Base-by-base conservation (phyloP, 305 asterid species). In the Fraxinus dipetala region DNA sequence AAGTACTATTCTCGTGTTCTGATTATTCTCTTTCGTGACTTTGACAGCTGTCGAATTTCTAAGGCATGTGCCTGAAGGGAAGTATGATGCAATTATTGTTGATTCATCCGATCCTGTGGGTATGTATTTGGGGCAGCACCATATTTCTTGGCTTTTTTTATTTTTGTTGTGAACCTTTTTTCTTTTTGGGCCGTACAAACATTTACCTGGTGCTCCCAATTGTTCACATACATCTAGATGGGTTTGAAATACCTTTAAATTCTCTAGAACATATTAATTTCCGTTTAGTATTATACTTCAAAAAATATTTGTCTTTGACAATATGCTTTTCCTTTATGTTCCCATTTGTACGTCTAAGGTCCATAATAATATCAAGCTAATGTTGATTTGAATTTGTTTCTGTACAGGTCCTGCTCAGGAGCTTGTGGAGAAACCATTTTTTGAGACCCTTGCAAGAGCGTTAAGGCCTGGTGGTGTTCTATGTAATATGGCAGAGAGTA, bases 51-150 rank as follows among this genome's bases (percentile, higher is more conserved):
- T 88, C 79, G 98, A 94, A 48, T 94, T 91, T 91, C 83, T 96
- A 51, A 84, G 81, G 90, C 83, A 80, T 74, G 81, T 94, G 31
- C 93, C 97, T 77, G 90, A 81, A 83, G 97, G 97, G 76, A 94
- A 90, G 87, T 96, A 94, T 78, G 99, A 93, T 74, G 98, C 95
- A 43, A 43, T 96, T 78, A 91, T 96, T 85, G 98, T 96, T 86
- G 99, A 96, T 89, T 93, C 98, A 67, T 96, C 98, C 4, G 99
- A 96, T 79, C 98, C 99, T 77, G 94, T 94, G 72, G 98, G 99
- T 94, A 94, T 3, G 97, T 85, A 32, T 28, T 16, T 80, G 76
- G 45, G 73, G 61, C 61, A 32, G 16, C 70, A 36, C 24, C 2
- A 16, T 20, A 22, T 61, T 9, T 48, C 22, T 5, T 6, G 26